Percentiles rank a stretch among this genome's conserved stretches.
phyloP scores from a whole-genome alignment of 228 moss, liverwort and hornwort genomes.

The Sphagnum magellanicum region DNA sequence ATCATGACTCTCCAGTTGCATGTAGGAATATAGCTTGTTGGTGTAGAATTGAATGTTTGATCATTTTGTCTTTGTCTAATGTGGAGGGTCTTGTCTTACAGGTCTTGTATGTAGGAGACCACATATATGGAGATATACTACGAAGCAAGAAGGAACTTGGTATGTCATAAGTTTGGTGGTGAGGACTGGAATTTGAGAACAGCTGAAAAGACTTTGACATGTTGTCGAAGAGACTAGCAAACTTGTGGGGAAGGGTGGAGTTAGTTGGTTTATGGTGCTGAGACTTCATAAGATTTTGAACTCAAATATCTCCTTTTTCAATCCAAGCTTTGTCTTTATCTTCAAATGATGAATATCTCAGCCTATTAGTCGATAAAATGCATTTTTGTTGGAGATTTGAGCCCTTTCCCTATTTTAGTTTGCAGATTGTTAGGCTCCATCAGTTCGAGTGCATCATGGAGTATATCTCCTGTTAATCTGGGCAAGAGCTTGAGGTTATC shows the following conservation, averaged over 20 bases:
- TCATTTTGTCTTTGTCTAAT: too few species aligned
- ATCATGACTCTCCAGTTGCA: too few species aligned
- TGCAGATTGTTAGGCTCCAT: too few species aligned
- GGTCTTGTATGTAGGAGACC: constrained; percentile 96
- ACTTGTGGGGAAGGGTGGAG: too few species aligned
- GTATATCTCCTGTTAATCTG: neutral
- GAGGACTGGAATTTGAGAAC: too few species aligned
- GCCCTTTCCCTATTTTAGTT: neutral
- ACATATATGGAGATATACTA: constrained; percentile 96
- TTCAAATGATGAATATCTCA: too few species aligned
- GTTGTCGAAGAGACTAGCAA: neutral
- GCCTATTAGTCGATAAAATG: too few species aligned
- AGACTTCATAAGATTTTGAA: neutral
- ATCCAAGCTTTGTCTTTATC: too few species aligned
- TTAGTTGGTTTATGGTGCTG: neutral
- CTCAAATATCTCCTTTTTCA: too few species aligned
- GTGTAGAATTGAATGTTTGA: neutral
- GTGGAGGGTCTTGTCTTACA: constrained; percentile 10
- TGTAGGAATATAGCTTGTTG: neutral
- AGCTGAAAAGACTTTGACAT: neutral
- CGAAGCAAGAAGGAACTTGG: constrained; percentile 97
- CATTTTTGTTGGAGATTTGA: too few species aligned
- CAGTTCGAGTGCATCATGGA: neutral
- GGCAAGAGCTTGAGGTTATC: constrained; percentile 1
- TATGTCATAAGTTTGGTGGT: constrained; percentile 9